Evolutionary conservation across 2,329 filamentous ascomycete species (phyloP).

Genomic region (Fusarium temperatum): DNA sequence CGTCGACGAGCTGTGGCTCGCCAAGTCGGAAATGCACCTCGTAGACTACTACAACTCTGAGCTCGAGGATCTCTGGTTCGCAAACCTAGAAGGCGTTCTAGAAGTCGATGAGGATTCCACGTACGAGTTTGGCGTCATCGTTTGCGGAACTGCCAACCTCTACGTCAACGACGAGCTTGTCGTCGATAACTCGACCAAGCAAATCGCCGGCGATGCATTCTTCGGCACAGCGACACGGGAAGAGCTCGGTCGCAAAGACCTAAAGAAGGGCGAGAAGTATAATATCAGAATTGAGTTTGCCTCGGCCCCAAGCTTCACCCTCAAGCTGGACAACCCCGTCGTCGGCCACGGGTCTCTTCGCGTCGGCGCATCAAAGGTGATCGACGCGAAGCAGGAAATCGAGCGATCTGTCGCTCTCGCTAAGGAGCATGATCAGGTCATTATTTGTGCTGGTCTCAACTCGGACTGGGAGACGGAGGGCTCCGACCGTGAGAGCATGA

Average conservation of each 20-base stretch:
- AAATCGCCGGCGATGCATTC: constrained; percentile 69
- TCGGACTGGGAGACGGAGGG: constrained; percentile 85
- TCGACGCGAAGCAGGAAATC: constrained; percentile 68
- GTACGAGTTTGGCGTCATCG: constrained; percentile 73
- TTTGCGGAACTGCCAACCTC: constrained; percentile 72
- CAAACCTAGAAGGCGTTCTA: constrained; percentile 68
- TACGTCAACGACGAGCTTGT: constrained; percentile 70
- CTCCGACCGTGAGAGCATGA: constrained; percentile 80
- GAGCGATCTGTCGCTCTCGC: constrained; percentile 74
- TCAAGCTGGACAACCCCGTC: constrained; percentile 59
- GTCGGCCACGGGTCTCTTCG: constrained; percentile 69
- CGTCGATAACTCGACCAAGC: constrained; percentile 72
- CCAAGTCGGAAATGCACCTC: constrained; percentile 60
- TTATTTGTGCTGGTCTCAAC: constrained; percentile 81
- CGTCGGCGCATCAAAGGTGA: constrained; percentile 67
- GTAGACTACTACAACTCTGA: constrained; percentile 63
- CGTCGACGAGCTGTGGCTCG: constrained; percentile 60
- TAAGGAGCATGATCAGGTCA: constrained; percentile 76
- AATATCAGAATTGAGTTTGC: constrained; percentile 67
- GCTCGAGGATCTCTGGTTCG: constrained; percentile 65
- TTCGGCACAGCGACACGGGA: constrained; percentile 72
- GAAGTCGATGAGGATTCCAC: constrained; percentile 67
- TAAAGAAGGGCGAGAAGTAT: constrained; percentile 69
- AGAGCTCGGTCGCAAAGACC: constrained; percentile 65
- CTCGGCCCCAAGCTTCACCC: constrained; percentile 65